phyloP scores from a whole-genome alignment of 1,284 basidiomycete species.

The Cystobasidium slooffiae region DNA sequence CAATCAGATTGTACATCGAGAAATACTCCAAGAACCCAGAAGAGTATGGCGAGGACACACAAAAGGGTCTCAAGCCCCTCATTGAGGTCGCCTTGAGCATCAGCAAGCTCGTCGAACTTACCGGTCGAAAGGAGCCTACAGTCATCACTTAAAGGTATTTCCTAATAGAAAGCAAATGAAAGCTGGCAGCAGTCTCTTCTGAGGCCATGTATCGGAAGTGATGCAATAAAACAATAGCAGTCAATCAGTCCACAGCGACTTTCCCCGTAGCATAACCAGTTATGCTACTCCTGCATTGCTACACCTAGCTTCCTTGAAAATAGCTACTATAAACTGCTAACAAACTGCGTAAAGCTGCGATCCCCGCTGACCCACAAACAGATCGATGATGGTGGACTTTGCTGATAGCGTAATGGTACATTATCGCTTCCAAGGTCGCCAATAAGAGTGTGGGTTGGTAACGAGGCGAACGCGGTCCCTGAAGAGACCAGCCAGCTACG shows the following conservation, averaged over 20 bases:
- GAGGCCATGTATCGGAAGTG: no score
- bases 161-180: background rate
- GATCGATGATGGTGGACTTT: background rate
- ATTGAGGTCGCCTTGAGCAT: slow-evolving; percentile 90
- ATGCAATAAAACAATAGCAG: no score
- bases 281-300: no score
- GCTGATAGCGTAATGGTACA: background rate
- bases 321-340: background rate
- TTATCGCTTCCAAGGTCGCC: no score
- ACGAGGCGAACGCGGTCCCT: background rate
- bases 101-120: slow-evolving; percentile 81
- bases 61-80: slow-evolving; percentile 87
- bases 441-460: no score
- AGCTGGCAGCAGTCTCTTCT: no score
- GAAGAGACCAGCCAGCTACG: slow-evolving; percentile 3
- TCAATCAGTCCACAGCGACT: no score
- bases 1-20: slow-evolving; percentile 62
- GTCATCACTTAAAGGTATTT: slow-evolving; percentile 73
- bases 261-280: no score
- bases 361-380: slow-evolving; percentile 4
- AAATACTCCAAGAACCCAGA: slow-evolving; percentile 81
- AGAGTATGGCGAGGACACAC: slow-evolving; percentile 77
- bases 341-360: background rate
- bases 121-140: slow-evolving; percentile 85
- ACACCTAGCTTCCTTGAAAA: no score